These are phyloP conservation scores for Phanerochaete sordida DNA, from an alignment of 768 basidiomycete species.

Conservation along the genomic window DNA sequence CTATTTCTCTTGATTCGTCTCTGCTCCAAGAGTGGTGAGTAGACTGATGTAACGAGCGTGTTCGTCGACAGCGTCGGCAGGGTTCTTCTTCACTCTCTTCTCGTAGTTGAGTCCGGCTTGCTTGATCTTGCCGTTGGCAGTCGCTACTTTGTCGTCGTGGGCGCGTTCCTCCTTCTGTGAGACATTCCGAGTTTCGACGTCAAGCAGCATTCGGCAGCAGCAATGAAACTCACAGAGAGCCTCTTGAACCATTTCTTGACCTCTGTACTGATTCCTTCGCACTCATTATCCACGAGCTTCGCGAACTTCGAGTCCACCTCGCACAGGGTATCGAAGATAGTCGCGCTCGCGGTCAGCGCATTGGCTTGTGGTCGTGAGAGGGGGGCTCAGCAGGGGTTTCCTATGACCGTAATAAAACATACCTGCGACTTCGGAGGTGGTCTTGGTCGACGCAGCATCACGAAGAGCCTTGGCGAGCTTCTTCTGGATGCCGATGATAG, in stretches of 20 bases:
- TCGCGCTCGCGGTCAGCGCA: slow-evolving; percentile 60
- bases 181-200: neutral
- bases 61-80: slow-evolving; percentile 65
- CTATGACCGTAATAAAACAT: slow-evolving; percentile 17
- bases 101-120: slow-evolving; percentile 77
- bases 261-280: slow-evolving; percentile 57
- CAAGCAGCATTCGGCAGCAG: neutral
- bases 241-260: slow-evolving; percentile 89
- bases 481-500: slow-evolving; percentile 65
- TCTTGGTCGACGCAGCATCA: slow-evolving; percentile 60
- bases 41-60: slow-evolving; percentile 76
- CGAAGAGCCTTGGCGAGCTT: slow-evolving; percentile 68
- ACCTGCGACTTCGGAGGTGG: slow-evolving; percentile 64
- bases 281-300: slow-evolving; percentile 73
- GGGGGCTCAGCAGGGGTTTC: neutral
- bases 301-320: slow-evolving; percentile 75
- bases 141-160: slow-evolving; percentile 68
- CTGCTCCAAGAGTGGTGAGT: slow-evolving; percentile 67
- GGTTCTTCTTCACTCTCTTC: slow-evolving; percentile 75
- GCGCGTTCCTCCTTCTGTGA: slow-evolving; percentile 74
- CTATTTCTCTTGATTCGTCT: slow-evolving; percentile 81
- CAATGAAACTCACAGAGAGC: slow-evolving; percentile 51
- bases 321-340: slow-evolving; percentile 63
- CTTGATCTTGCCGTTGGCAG: slow-evolving; percentile 69
- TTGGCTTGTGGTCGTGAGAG: slow-evolving; percentile 50